These are phyloP conservation scores for Dendrobium chrysotoxum DNA, from an alignment of 106 monocot species.

Conservation along the genomic window DNA sequence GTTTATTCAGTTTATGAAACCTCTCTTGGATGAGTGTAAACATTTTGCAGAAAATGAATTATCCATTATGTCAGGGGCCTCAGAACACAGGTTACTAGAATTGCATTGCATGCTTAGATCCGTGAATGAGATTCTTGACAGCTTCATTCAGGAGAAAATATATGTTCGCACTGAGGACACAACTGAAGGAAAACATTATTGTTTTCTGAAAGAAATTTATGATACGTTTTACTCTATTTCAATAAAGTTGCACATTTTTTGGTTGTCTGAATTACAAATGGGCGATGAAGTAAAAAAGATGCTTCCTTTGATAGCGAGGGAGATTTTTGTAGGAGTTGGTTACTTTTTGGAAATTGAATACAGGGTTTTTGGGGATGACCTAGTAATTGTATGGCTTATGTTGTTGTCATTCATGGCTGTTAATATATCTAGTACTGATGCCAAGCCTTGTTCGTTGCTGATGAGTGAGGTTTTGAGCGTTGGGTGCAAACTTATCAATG, in stretches of 20 bases:
- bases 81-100: conserved; percentile 34
- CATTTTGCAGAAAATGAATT: conserved; percentile 28
- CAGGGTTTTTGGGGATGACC: conserved; percentile 62
- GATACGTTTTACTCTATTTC: conserved; percentile 32
- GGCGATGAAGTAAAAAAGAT: conserved; percentile 26
- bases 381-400: conserved; percentile 62
- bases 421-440: conserved; percentile 22
- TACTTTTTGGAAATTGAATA: conserved; percentile 87
- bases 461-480: conserved; percentile 41
- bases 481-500: conserved; percentile 54
- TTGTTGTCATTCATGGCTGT: conserved; percentile 56
- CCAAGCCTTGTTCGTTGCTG: conserved; percentile 21
- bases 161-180: conserved; percentile 72
- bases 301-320: conserved; percentile 40
- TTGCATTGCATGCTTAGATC: conserved; percentile 53
- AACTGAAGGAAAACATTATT: conserved; percentile 47
- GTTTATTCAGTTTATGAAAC: conserved; percentile 71
- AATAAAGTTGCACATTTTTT: conserved; percentile 28
- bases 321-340: conserved; percentile 46
- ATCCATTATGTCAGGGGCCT: conserved; percentile 10
- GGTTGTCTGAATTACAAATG: conserved; percentile 23
- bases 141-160: conserved; percentile 59
- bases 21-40: conserved; percentile 61
- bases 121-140: conserved; percentile 51
- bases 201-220: conserved; percentile 62